Base-by-base conservation (phyloP, 2,329 filamentous ascomycete species). In the Ilyonectria robusta region DNA sequence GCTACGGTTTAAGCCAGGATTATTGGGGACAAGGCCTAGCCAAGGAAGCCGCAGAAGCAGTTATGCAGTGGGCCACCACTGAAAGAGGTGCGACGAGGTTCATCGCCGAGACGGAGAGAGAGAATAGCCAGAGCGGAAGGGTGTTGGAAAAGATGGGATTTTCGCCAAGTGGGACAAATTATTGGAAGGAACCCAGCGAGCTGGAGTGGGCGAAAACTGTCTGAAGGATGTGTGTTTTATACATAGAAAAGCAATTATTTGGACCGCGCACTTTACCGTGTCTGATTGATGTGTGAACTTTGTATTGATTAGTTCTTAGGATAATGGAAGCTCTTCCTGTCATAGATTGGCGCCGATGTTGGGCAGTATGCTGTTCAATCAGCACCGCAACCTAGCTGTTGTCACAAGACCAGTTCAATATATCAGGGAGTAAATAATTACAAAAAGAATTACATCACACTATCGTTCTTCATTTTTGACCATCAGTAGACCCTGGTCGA, bases 21-120 rank as follows among this genome's bases (percentile, higher is more conserved):
- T 65, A 58, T 35, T 60, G 69, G 55, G 71, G 70, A 1, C 50
- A 66, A 5, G 68, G 71, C 17, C 65, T 73, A n/a, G 70, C 70
- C 6, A 65, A 60, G n/a, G 21, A 62, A 15, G 68, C 65, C 17
- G 56, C 61, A 21, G 55, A 58, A 48, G 66, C 56, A 6, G 68
- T 70, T 7, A 72, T 73, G 69, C 26, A 54, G 2, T 73, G 71
- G 71, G 65, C 70, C 21, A 23, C 51, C 9, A 57, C 57, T 17
- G 70, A 73, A 19, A 54, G 33, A 11, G 71, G 71, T 1, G 66
- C 63, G 19, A 48, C 56, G 11, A 48, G 70, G 26, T 73, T 73
- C 40, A 65, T 73, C 33, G 71, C 68, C n/a, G 66, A 65, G 53
- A 70, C 71, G 51, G 26, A 66, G 44, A 60, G 57, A 44, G 59